These are phyloP conservation scores for Jatropha podagrica DNA, from an alignment of 441 rosid species.

Conservation along the genomic window DNA sequence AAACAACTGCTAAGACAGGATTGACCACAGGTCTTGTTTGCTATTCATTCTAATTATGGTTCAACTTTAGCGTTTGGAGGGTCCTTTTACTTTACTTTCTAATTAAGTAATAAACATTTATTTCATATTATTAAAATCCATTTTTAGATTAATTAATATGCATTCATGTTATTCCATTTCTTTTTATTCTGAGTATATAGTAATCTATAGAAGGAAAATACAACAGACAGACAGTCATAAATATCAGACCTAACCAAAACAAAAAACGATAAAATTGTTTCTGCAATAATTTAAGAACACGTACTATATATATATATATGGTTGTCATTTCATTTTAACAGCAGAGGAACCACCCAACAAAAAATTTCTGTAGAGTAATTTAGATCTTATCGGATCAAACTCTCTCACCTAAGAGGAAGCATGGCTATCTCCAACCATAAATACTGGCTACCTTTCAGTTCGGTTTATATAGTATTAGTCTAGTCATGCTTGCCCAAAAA, in stretches of 20 bases:
- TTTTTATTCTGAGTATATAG: too few species aligned
- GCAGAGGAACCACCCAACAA: neutral
- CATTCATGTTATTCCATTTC: too few species aligned
- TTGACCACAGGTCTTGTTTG: slow-evolving; percentile 13
- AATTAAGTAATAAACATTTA: too few species aligned
- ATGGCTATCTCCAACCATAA: neutral
- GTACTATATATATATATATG: neutral
- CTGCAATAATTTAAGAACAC: slow-evolving; percentile 16
- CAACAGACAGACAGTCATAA: neutral
- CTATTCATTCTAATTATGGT: neutral
- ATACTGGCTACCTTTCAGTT: neutral
- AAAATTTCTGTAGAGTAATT: neutral
- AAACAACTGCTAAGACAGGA: slow-evolving; percentile 20
- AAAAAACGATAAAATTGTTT: neutral
- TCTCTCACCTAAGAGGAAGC: neutral
- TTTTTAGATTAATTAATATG: too few species aligned
- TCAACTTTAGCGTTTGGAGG: too few species aligned
- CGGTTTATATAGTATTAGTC: neutral
- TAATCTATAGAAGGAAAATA: too few species aligned
- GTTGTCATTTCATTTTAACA: slow-evolving; percentile 12
- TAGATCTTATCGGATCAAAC: neutral
- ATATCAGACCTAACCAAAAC: neutral
- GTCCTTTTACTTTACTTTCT: neutral
- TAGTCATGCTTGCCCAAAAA: neutral
- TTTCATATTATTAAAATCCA: too few species aligned